phyloP scores from a whole-genome alignment of 768 basidiomycete species.

The Leccinum imitatum region DNA sequence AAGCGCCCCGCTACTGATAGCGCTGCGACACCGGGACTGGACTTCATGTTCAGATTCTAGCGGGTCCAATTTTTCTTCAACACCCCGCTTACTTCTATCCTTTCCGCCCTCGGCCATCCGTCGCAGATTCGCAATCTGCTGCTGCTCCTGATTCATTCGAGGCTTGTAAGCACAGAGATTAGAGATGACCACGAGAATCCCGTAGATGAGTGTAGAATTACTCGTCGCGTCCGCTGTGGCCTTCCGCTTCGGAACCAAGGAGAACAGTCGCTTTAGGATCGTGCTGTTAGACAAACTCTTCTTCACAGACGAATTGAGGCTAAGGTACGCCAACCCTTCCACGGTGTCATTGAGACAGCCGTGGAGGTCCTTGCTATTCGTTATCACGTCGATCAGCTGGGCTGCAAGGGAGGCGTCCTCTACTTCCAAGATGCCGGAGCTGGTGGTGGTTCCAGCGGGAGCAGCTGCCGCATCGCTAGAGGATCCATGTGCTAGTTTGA shows the following conservation, averaged over 20 bases:
- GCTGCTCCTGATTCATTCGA: constrained; percentile 74
- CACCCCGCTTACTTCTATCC: constrained; percentile 32
- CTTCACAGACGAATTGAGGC: constrained; percentile 59
- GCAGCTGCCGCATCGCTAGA: constrained; percentile 40
- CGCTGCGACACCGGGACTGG: constrained; percentile 52
- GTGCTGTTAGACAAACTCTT: constrained; percentile 55
- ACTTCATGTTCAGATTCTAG: constrained; percentile 72
- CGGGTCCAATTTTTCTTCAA: constrained; percentile 30
- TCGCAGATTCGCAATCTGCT: constrained; percentile 76
- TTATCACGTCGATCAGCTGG: constrained; percentile 57
- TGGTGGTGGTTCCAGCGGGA: constrained; percentile 8
- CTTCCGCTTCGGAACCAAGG: constrained; percentile 55
- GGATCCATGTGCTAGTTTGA: constrained; percentile 70
- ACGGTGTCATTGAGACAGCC: constrained; percentile 60
- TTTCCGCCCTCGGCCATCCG: constrained; percentile 60
- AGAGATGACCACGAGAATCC: constrained; percentile 69
- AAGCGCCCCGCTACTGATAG: constrained; percentile 63
- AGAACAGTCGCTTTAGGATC: constrained; percentile 59
- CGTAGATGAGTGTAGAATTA: constrained; percentile 66
- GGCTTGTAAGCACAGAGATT: constrained; percentile 76
- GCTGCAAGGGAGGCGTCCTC: constrained; percentile 48
- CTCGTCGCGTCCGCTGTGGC: constrained; percentile 26
- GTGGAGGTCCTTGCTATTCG: constrained; percentile 37
- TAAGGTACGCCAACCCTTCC: constrained; percentile 87
- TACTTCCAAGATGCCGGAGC: constrained; percentile 1